phyloP scores from a whole-genome alignment of 2,329 filamentous ascomycete genomes.

The Penicillium janthinellum region DNA sequence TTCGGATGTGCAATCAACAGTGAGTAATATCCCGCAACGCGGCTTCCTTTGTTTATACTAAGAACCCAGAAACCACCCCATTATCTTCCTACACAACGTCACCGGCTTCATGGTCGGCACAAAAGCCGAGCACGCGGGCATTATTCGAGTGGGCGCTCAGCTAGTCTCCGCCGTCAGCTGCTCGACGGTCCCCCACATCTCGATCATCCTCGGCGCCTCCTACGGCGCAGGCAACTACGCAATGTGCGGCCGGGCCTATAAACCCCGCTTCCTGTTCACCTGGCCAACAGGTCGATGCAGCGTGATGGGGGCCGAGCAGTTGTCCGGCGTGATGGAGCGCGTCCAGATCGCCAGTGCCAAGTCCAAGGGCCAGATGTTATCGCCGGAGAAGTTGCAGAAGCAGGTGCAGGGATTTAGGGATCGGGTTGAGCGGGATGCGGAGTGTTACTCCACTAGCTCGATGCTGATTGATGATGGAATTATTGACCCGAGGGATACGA shows the following conservation, averaged over 20 bases:
- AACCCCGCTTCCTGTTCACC: slow-evolving; percentile 48
- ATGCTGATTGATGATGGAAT: slow-evolving; percentile 41
- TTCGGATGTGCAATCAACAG: slow-evolving; percentile 49
- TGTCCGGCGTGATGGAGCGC: slow-evolving; percentile 44
- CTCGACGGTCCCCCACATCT: slow-evolving; percentile 50
- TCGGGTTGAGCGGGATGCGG: slow-evolving; percentile 35
- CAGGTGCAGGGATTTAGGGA: slow-evolving; percentile 30
- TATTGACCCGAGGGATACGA: slow-evolving; percentile 43
- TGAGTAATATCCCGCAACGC: slow-evolving; percentile 20
- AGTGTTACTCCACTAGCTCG: slow-evolving; percentile 38
- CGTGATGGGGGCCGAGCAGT: slow-evolving; percentile 47
- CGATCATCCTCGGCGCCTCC: slow-evolving; percentile 48
- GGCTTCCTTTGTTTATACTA: background rate
- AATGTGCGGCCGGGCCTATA: slow-evolving; percentile 49
- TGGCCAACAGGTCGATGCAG: slow-evolving; percentile 46
- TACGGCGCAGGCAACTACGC: slow-evolving; percentile 53
- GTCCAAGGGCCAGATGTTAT: slow-evolving; percentile 26
- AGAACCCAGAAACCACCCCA: slow-evolving; percentile 37
- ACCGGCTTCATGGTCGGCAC: slow-evolving; percentile 54
- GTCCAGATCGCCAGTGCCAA: slow-evolving; percentile 33
- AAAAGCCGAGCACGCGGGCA: slow-evolving; percentile 48
- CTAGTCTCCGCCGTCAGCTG: slow-evolving; percentile 49
- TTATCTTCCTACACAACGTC: slow-evolving; percentile 52
- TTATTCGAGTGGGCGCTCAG: slow-evolving; percentile 51
- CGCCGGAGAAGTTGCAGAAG: slow-evolving; percentile 29